Evolutionary conservation across 176 grass and related monocot genomes (phyloP).

Genomic region (Oryza meridionalis): DNA sequence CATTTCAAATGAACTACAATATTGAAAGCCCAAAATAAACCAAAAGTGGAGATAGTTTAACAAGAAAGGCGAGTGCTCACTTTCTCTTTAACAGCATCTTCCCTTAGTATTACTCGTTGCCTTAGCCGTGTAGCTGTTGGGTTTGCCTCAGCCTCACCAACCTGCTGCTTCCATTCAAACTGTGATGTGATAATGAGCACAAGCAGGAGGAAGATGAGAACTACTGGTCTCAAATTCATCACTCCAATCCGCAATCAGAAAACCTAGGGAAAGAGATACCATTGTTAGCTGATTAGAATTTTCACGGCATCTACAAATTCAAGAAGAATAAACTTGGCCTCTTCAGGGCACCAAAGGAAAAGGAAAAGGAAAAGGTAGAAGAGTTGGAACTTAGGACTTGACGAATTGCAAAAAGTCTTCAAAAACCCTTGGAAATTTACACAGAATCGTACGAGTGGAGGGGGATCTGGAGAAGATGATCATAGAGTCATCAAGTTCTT

Average conservation of each 20-base stretch:
- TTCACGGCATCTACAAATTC: background rate
- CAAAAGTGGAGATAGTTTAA: constrained; percentile 12
- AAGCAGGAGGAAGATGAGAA: constrained; percentile 73
- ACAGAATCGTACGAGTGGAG: background rate
- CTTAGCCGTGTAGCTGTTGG: constrained; percentile 44
- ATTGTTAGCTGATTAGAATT: background rate
- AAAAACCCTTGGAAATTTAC: background rate
- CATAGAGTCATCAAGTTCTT: background rate
- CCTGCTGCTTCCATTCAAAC: constrained; percentile 86
- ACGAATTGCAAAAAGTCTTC: background rate
- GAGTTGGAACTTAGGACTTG: background rate
- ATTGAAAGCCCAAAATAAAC: background rate
- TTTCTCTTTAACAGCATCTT: constrained; percentile 80
- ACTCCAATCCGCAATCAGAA: constrained; percentile 35
- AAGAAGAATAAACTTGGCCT: background rate
- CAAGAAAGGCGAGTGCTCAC: constrained; percentile 30
- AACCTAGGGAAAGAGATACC: constrained; percentile 22
- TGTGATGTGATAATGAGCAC: constrained; percentile 75
- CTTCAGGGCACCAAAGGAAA: background rate
- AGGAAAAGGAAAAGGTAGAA: background rate
- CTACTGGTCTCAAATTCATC: constrained; percentile 64
- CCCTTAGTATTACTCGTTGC: constrained; percentile 49
- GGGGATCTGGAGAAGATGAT: background rate
- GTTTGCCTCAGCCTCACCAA: constrained; percentile 61
- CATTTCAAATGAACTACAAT: background rate